These are phyloP conservation scores for Floccularia luteovirens DNA, from an alignment of 768 basidiomycete species.

Conservation along the genomic window DNA sequence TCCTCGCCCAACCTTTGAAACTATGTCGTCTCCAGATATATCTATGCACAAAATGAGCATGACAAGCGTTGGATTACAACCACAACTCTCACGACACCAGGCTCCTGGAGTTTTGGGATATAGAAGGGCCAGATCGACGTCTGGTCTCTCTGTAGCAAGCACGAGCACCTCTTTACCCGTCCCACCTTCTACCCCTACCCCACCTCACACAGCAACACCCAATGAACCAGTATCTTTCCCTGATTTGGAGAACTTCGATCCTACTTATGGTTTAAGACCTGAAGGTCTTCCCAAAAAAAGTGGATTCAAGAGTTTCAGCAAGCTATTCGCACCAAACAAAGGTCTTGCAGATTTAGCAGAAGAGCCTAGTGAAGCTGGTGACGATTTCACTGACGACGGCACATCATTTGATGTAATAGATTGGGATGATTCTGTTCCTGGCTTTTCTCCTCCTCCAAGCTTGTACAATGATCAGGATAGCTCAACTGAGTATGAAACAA, in stretches of 20 bases:
- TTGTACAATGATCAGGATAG: conserved; percentile 30
- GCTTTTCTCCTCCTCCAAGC: conserved; percentile 34
- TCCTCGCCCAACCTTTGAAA: conserved; percentile 25
- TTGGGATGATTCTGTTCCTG: conserved; percentile 57
- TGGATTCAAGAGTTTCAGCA: conserved; percentile 71
- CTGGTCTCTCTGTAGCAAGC: conserved; percentile 32
- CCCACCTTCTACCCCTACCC: conserved; percentile 10
- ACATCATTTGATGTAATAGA: conserved; percentile 58
- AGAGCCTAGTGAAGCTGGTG: conserved; percentile 32
- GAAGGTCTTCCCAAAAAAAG: conserved; percentile 86
- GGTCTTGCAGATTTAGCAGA: conserved; percentile 79
- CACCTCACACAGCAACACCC: conserved; percentile 16
- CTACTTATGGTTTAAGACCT: conserved; percentile 91
- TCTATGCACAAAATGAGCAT: conserved; percentile 12
- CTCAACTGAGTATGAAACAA: conserved; percentile 70
- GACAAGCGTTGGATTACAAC: conserved; percentile 10
- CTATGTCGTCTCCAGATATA: conserved; percentile 34
- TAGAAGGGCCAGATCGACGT: conserved; percentile 29
- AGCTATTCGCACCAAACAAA: conserved; percentile 58
- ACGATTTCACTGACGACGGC: conserved; percentile 24
- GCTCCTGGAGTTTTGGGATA: conserved; percentile 13
- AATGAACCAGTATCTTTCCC: conserved; percentile 23
- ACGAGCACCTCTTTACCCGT: conserved; percentile 13
- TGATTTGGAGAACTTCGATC: conserved; percentile 83
- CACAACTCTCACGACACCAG: conserved; percentile 16